Conservation (phyloP, 2,329 filamentous ascomycete genomes). For the Aspergillus aculeatinus region DNA sequence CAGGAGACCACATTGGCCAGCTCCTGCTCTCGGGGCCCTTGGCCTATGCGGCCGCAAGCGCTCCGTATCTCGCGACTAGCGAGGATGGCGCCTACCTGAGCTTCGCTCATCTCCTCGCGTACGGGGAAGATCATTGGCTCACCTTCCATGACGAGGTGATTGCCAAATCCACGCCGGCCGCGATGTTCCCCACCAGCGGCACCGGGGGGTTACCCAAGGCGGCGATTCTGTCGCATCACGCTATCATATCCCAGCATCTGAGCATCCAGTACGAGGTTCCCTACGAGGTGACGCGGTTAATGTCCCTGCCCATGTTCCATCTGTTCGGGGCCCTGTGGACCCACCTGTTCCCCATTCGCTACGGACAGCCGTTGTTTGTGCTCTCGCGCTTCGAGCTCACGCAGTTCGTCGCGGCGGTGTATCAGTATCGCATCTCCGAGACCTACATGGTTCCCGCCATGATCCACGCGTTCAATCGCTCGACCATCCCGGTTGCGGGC, state of each 20-base stretch:
- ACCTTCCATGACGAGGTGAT: conserved; percentile 43
- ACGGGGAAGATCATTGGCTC: conserved; percentile 51
- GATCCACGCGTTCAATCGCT: conserved; percentile 38
- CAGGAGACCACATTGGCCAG: conserved; percentile 31
- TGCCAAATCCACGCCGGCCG: conserved; percentile 51
- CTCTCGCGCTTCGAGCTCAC: conserved; percentile 47
- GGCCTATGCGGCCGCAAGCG: conserved; percentile 21
- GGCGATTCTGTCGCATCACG: conserved; percentile 58
- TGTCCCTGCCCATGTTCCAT: conserved; percentile 56
- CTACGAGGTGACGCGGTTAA: conserved; percentile 45
- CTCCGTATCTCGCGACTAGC: conserved; percentile 17
- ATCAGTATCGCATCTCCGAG: conserved; percentile 49
- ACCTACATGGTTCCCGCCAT: conserved; percentile 51
- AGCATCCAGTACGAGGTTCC: conserved; percentile 43
- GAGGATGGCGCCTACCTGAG: conserved; percentile 22
- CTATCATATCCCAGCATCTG: conserved; percentile 54
- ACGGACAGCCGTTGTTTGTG: conserved; percentile 49
- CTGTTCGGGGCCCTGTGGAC: conserved; percentile 50
- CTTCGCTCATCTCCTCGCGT: conserved; percentile 42
- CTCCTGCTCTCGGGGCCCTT: conserved; percentile 28
- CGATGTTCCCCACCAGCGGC: conserved; percentile 56
- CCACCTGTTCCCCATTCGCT: conserved; percentile 48
- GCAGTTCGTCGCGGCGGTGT: conserved; percentile 42
- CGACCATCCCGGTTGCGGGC: conserved; percentile 22
- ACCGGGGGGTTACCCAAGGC: conserved; percentile 63